Percentiles rank a stretch among this genome's conserved stretches.
phyloP scores from a whole-genome alignment of 1,284 basidiomycete species.

The Ustilago loliicola region DNA sequence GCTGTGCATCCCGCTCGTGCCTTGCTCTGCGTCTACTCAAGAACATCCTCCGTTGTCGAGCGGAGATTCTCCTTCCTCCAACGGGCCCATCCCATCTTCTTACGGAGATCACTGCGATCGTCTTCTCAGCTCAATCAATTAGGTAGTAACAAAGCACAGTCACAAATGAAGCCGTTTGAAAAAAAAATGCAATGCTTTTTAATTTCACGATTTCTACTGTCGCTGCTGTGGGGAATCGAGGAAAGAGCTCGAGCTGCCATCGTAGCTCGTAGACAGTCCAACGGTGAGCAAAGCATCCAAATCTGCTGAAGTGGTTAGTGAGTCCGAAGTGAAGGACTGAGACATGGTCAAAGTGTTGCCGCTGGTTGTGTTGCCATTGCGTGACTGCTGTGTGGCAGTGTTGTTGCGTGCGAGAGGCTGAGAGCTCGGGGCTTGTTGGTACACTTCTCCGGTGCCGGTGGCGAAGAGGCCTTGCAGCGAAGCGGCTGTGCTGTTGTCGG shows the following conservation, averaged over 20 bases:
- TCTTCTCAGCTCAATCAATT: too few species aligned
- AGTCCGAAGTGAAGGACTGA: neutral
- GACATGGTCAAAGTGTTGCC: neutral
- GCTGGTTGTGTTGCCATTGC: constrained; percentile 1
- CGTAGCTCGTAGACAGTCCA: constrained; percentile 13
- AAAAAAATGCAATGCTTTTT: neutral
- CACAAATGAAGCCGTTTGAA: too few species aligned
- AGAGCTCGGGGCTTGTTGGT: neutral
- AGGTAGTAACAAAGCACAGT: too few species aligned
- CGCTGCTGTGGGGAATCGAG: constrained; percentile 1
- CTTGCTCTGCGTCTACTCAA: too few species aligned
- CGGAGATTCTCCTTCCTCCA: too few species aligned
- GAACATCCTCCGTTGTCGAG: too few species aligned
- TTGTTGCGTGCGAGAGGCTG: constrained; percentile 6
- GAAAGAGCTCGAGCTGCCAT: neutral
- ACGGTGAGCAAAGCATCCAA: constrained; percentile 31
- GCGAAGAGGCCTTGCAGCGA: neutral
- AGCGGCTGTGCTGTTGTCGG: neutral
- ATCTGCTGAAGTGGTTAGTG: neutral
- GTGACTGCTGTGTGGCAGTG: constrained; percentile 18
- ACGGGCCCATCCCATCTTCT: too few species aligned
- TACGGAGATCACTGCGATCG: too few species aligned
- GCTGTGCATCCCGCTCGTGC: too few species aligned
- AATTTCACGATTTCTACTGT: neutral
- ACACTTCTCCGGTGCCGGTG: neutral